A percentile compares a stretch with the other conserved stretches of the same genome.
phyloP scores from a whole-genome alignment of 129 eudicot species.

The Scalesia atractyloides region DNA sequence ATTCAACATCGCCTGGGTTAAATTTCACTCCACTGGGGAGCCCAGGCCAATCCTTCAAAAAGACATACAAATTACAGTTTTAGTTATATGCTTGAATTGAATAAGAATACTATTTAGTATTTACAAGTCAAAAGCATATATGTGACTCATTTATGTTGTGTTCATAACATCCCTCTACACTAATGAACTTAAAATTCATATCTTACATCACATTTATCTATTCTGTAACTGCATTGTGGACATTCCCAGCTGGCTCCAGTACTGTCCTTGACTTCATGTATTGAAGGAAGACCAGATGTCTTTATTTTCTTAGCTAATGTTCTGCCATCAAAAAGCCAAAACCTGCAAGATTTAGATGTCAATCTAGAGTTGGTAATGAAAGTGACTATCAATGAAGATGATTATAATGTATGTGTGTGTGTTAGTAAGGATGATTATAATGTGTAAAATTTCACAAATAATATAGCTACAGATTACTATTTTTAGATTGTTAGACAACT shows the following conservation, averaged over 20 bases:
- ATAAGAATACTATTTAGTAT: no score
- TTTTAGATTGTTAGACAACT: background rate
- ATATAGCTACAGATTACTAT: background rate
- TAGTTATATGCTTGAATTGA: no score
- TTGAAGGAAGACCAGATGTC: slow-evolving; percentile 36
- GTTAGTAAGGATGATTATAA: no score
- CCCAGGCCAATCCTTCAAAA: slow-evolving; percentile 83
- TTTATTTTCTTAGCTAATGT: slow-evolving; percentile 64
- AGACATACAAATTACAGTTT: slow-evolving; percentile 17
- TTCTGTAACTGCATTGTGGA: slow-evolving; percentile 59
- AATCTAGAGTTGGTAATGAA: slow-evolving; percentile 13
- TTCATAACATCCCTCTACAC: background rate
- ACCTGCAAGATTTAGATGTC: slow-evolving; percentile 46
- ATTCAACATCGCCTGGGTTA: slow-evolving; percentile 80
- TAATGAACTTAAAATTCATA: background rate
- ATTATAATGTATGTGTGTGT: background rate
- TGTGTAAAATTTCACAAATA: no score
- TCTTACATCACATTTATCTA: slow-evolving; percentile 74
- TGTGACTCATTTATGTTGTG: background rate
- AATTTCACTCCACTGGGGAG: slow-evolving; percentile 85
- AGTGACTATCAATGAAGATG: background rate
- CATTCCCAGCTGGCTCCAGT: slow-evolving; percentile 60
- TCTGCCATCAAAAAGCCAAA: slow-evolving; percentile 63
- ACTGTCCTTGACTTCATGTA: slow-evolving; percentile 50
- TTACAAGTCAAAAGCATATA: no score